Evolutionary conservation across 1,139 yeast species (phyloP).

Genomic region (Blastobotrys ciferrii): DNA sequence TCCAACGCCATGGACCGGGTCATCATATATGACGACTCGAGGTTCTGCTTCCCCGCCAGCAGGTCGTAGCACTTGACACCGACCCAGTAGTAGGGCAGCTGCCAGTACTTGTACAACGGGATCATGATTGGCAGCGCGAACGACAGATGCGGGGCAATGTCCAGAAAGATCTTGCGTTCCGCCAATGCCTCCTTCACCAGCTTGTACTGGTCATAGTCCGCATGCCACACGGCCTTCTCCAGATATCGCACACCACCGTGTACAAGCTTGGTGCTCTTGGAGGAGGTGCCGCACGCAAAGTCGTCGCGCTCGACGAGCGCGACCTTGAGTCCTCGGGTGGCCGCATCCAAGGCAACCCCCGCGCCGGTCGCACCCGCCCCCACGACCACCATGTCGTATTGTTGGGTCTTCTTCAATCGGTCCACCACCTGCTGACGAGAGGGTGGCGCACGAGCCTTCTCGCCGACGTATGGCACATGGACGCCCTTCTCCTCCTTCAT

Average conservation of each 20-base stretch:
- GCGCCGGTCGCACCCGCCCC: slow-evolving; percentile 98
- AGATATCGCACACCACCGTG: slow-evolving; percentile 96
- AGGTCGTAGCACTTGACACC: slow-evolving; percentile 93
- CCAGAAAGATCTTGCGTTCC: slow-evolving; percentile 85
- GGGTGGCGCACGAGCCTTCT: slow-evolving; percentile 27
- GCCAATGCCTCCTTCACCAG: slow-evolving; percentile 91
- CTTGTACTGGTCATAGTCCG: slow-evolving; percentile 87
- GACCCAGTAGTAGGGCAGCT: slow-evolving; percentile 87
- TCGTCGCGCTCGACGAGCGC: slow-evolving; percentile 84
- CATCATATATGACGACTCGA: slow-evolving; percentile 74
- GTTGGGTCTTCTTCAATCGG: slow-evolving; percentile 21
- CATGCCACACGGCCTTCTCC: slow-evolving; percentile 85
- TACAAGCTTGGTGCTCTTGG: slow-evolving; percentile 95
- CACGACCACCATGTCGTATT: slow-evolving; percentile 76
- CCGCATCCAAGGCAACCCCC: slow-evolving; percentile 91
- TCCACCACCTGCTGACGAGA: slow-evolving; percentile 27
- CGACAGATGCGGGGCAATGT: slow-evolving; percentile 91
- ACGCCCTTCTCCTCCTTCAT: slow-evolving; percentile 1
- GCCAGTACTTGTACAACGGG: slow-evolving; percentile 96
- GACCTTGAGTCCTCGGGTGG: slow-evolving; percentile 85
- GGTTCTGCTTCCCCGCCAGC: slow-evolving; percentile 86
- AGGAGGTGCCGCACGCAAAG: slow-evolving; percentile 89
- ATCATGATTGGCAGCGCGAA: slow-evolving; percentile 88
- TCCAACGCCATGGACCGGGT: slow-evolving; percentile 66
- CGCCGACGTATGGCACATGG: slow-evolving; percentile 13